Evolutionary conservation across 345 rosid species (phyloP).

Genomic region (Hevea brasiliensis): DNA sequence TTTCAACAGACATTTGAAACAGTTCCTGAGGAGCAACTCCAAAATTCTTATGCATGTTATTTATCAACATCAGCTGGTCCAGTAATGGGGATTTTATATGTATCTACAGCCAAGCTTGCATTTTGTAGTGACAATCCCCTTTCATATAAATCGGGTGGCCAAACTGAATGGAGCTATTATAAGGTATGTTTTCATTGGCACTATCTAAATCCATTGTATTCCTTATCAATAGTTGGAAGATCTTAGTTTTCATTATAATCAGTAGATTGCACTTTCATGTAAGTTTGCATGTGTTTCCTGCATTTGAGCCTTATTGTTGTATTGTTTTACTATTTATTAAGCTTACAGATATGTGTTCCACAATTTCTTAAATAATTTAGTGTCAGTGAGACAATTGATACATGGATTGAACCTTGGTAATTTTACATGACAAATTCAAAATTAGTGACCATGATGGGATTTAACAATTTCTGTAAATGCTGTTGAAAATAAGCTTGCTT

Average conservation of each 20-base stretch:
- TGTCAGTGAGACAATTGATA: no score
- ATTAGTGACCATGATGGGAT: no score
- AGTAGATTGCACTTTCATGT: not conserved
- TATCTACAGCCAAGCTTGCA: conserved; percentile 75
- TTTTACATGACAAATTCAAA: no score
- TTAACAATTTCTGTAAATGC: no score
- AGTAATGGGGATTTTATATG: conserved; percentile 81
- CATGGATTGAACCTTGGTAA: no score
- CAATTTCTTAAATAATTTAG: not conserved
- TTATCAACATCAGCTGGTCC: conserved; percentile 98
- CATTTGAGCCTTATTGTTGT: not conserved
- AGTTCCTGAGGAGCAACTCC: conserved; percentile 73
- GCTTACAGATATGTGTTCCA: not conserved
- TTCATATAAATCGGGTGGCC: conserved; percentile 68
- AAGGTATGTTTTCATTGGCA: conserved; percentile 49
- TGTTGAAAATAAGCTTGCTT: no score
- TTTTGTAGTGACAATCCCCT: conserved; percentile 85
- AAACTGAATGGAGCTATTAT: conserved; percentile 81
- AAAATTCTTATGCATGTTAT: conserved; percentile 80
- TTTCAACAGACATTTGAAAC: conserved; percentile 75
- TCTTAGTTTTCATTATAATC: conserved; percentile 1
- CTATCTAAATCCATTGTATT: not conserved
- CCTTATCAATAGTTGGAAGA: not conserved
- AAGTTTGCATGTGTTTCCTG: not conserved
- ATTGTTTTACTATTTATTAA: not conserved